Evolutionary conservation across 345 rosid species (phyloP).

Genomic region (Aegle marmelos): DNA sequence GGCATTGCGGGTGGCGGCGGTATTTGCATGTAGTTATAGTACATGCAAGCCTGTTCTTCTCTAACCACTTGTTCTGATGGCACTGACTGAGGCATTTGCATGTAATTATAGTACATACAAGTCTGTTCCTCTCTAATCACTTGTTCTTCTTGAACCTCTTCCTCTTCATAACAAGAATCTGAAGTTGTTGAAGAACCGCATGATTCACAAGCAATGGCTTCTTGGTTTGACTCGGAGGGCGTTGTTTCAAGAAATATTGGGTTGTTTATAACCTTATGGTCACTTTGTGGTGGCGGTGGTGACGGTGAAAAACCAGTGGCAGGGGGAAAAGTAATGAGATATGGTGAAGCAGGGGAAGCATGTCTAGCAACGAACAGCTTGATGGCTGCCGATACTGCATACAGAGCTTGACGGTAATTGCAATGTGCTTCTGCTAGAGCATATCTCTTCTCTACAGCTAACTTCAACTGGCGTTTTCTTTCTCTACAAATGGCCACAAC

Average conservation of each 20-base stretch:
- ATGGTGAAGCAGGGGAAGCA: slow-evolving; percentile 63
- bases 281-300: slow-evolving; percentile 16
- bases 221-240: slow-evolving; percentile 45
- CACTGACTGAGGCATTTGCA: slow-evolving; percentile 57
- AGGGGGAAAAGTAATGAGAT: slow-evolving; percentile 56
- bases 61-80: slow-evolving; percentile 27
- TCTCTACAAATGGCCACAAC: slow-evolving; percentile 70
- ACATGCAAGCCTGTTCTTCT: slow-evolving; percentile 26
- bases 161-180: slow-evolving; percentile 29
- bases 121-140: slow-evolving; percentile 19
- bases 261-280: slow-evolving; percentile 35
- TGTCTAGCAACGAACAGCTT: slow-evolving; percentile 75
- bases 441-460: slow-evolving; percentile 57
- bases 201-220: slow-evolving; percentile 43
- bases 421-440: slow-evolving; percentile 66
- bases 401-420: slow-evolving; percentile 61
- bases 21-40: slow-evolving; percentile 57
- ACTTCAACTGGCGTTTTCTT: slow-evolving; percentile 55
- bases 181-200: slow-evolving; percentile 34
- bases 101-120: slow-evolving; percentile 38
- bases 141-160: slow-evolving; percentile 23
- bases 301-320: slow-evolving; percentile 29
- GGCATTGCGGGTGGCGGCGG: slow-evolving; percentile 43
- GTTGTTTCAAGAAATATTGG: slow-evolving; percentile 56
- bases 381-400: slow-evolving; percentile 65